Percentiles rank a stretch among this genome's conserved stretches.
phyloP scores from a whole-genome alignment of 257 asterid genomes.

The Ballota nigra region DNA sequence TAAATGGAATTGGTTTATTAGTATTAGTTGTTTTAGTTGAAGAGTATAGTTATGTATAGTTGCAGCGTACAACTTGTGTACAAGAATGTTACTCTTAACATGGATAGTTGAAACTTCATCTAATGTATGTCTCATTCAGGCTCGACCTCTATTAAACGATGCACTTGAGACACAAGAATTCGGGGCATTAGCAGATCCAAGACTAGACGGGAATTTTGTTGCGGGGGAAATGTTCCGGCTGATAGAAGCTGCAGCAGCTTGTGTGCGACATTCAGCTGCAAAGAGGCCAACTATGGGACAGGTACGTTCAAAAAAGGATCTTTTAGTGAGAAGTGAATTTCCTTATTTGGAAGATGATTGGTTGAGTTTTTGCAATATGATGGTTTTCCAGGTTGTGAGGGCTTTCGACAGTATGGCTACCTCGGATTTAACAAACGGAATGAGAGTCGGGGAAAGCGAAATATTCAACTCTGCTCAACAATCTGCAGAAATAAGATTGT shows the following conservation, averaged over 20 bases:
- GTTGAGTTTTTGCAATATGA: background rate
- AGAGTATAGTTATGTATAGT: too few relatives aligned
- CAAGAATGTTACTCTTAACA: background rate
- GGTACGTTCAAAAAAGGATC: conserved; percentile 34
- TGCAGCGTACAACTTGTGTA: too few relatives aligned
- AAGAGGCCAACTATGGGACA: conserved; percentile 95
- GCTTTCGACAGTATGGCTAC: conserved; percentile 66
- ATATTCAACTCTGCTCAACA: conserved; percentile 67
- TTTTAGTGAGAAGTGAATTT: background rate
- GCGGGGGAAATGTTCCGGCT: conserved; percentile 60
- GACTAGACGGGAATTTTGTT: conserved; percentile 57
- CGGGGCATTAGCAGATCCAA: conserved; percentile 67
- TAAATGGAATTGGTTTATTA: too few relatives aligned
- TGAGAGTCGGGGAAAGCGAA: conserved; percentile 89
- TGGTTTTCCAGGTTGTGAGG: conserved; percentile 65
- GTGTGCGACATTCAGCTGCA: conserved; percentile 83
- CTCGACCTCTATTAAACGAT: conserved; percentile 75
- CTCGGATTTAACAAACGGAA: conserved; percentile 77
- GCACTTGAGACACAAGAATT: conserved; percentile 66
- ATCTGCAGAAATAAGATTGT: conserved; percentile 82
- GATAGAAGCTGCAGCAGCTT: conserved; percentile 93
- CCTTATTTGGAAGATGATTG: conserved; percentile 1
- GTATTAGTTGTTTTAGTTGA: too few relatives aligned
- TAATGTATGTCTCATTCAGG: conserved; percentile 46
- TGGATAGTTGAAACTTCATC: background rate